Conservation (phyloP, 2,329 filamentous ascomycete genomes). For the Alternaria rosae region DNA sequence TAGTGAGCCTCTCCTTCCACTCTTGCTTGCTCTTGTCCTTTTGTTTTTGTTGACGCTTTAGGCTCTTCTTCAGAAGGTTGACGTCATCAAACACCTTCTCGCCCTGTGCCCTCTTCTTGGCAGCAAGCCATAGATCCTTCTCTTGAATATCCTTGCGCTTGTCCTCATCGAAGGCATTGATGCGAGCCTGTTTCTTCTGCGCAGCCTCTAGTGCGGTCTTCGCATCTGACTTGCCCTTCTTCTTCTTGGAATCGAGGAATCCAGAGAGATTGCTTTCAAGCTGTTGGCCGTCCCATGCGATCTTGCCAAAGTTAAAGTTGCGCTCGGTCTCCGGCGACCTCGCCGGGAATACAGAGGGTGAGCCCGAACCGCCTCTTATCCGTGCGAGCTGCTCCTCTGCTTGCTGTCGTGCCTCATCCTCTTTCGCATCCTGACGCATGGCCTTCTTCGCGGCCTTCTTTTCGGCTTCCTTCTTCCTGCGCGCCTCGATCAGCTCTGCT, state of each 20-base stretch:
- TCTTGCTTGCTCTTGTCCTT: slow-evolving; percentile 94
- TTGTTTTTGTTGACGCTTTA: slow-evolving; percentile 88
- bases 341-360: slow-evolving; percentile 60
- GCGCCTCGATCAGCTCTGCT: slow-evolving; percentile 89
- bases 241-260: slow-evolving; percentile 72
- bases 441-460: slow-evolving; percentile 91
- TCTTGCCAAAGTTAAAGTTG: slow-evolving; percentile 87
- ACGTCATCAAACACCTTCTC: slow-evolving; percentile 90
- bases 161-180: slow-evolving; percentile 76
- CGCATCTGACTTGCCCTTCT: slow-evolving; percentile 83
- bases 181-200: slow-evolving; percentile 83
- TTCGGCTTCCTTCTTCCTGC: slow-evolving; percentile 85
- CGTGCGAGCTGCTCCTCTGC: slow-evolving; percentile 64
- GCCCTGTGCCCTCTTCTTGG: slow-evolving; percentile 86
- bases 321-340: slow-evolving; percentile 59
- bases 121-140: slow-evolving; percentile 93
- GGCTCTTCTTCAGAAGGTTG: slow-evolving; percentile 81
- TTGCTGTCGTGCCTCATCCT: slow-evolving; percentile 74
- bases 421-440: slow-evolving; percentile 75
- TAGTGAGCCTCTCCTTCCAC: slow-evolving; percentile 65
- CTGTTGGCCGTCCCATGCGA: slow-evolving; percentile 90
- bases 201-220: slow-evolving; percentile 85
- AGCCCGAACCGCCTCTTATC: slow-evolving; percentile 66
- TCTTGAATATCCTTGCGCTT: slow-evolving; percentile 88
- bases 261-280: slow-evolving; percentile 73